Evolutionary conservation across 139 green algal genomes (phyloP).

Genomic region (Chlamydomonas eustigma): DNA sequence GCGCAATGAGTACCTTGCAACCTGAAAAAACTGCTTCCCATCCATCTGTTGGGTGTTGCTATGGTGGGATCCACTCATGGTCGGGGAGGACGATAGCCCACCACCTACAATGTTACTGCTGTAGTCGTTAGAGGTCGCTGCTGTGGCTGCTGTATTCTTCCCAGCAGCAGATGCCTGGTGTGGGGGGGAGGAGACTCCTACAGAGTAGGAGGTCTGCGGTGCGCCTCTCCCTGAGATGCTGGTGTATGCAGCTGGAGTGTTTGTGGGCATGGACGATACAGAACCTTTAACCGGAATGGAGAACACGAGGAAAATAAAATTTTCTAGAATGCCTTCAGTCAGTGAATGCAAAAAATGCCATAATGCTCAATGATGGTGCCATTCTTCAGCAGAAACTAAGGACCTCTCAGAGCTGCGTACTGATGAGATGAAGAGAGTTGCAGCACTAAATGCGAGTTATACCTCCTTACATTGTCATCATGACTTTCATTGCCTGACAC

Average conservation of each 20-base stretch:
- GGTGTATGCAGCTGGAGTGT: neutral
- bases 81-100: neutral
- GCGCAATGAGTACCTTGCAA: neutral
- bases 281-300: neutral
- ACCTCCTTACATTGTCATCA: no score
- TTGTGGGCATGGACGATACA: neutral
- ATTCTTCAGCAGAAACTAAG: no score
- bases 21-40: conserved; percentile 18
- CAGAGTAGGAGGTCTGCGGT: neutral
- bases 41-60: neutral
- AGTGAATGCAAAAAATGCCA: no score
- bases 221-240: neutral
- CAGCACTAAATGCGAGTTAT: no score
- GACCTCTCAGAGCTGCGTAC: no score
- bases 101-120: neutral
- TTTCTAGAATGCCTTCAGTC: no score
- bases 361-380: no score
- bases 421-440: no score
- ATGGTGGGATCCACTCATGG: neutral
- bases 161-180: neutral
- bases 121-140: neutral
- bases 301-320: no score
- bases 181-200: neutral
- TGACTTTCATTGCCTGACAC: no score
- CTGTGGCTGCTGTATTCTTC: neutral